These are phyloP conservation scores for Anisodus acutangulus DNA, from an alignment of 257 asterid species.

Conservation along the genomic window DNA sequence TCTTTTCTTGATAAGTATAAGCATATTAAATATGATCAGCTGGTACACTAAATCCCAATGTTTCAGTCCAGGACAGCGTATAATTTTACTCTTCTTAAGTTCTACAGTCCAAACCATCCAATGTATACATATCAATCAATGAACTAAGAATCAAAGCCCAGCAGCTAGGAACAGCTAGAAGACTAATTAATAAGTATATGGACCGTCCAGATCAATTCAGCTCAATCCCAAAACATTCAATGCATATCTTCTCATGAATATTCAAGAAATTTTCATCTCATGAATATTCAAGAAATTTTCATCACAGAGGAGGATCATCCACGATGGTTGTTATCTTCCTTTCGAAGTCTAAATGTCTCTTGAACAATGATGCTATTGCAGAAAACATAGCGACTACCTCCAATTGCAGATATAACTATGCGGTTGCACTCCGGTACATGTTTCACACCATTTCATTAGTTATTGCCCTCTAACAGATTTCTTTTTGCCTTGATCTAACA, in stretches of 20 bases:
- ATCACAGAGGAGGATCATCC: background rate
- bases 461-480: background rate
- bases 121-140: background rate
- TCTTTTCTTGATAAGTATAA: background rate
- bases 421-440: background rate
- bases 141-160: background rate
- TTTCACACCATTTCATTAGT: background rate
- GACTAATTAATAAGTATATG: background rate
- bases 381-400: background rate
- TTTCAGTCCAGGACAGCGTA: constrained; percentile 2
- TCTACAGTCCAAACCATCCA: background rate
- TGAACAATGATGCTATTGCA: background rate
- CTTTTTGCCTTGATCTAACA: background rate
- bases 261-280: background rate
- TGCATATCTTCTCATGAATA: background rate
- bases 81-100: background rate
- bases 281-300: background rate
- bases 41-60: background rate
- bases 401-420: background rate
- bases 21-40: background rate
- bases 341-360: background rate
- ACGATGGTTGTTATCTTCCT: background rate
- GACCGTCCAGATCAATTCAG: background rate
- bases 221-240: background rate
- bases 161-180: background rate